Conservation (phyloP, 805 yeast species). For the Lachancea thermotolerans region DNA sequence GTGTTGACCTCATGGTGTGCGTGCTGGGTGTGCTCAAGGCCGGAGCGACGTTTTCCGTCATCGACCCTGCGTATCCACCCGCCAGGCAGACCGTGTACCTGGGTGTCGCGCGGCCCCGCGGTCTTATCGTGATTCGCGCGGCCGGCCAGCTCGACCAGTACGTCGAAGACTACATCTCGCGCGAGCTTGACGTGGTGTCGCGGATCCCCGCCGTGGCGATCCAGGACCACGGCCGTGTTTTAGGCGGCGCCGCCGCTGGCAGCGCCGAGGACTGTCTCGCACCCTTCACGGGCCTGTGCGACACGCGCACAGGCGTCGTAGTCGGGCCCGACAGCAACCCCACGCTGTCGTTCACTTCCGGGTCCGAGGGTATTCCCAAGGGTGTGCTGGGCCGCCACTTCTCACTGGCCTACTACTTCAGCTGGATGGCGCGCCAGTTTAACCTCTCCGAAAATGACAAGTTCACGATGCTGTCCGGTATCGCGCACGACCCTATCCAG, state of each 20-base stretch:
- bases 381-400: constrained; percentile 98
- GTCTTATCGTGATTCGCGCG: constrained; percentile 79
- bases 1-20: constrained; percentile 93
- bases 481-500: constrained; percentile 99
- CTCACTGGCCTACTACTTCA: constrained; percentile 94
- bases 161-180: constrained; percentile 70
- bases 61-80: constrained; percentile 98
- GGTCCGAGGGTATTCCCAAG: constrained; percentile 97
- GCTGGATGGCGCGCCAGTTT: constrained; percentile 94
- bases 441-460: constrained; percentile 70
- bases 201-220: constrained; percentile 73
- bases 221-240: constrained; percentile 63
- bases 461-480: constrained; percentile 97
- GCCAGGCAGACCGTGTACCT: constrained; percentile 92
- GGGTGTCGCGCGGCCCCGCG: constrained; percentile 88
- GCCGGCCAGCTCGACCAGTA: constrained; percentile 77
- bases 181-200: constrained; percentile 66
- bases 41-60: constrained; percentile 97
- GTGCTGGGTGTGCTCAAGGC: constrained; percentile 98
- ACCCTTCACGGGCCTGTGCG: constrained; percentile 39
- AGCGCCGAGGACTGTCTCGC: constrained; percentile 44
- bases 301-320: constrained; percentile 70
- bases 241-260: constrained; percentile 45
- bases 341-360: constrained; percentile 92
- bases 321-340: constrained; percentile 99